Evolutionary conservation across 148 eudicot genomes (phyloP).

Genomic region (Rhododendron vialii): DNA sequence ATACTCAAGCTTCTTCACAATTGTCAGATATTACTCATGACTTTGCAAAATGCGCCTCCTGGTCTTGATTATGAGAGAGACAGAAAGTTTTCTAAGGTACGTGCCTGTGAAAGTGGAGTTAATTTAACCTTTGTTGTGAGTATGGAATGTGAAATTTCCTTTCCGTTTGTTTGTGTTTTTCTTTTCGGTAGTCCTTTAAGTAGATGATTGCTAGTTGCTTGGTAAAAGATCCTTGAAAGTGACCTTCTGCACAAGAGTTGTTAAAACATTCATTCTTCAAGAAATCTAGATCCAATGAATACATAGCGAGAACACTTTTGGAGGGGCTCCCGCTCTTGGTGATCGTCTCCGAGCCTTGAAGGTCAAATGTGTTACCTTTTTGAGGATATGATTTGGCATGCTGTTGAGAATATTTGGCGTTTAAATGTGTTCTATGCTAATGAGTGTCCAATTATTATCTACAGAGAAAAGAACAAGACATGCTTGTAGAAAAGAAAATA

Average conservation of each 20-base stretch:
- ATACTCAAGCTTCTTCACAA: constrained; percentile 1
- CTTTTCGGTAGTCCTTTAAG: constrained; percentile 62
- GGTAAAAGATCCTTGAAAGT: constrained; percentile 90
- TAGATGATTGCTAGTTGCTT: constrained; percentile 98
- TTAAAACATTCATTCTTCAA: constrained; percentile 85
- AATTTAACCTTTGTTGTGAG: not conserved
- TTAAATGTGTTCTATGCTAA: not conserved
- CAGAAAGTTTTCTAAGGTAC: constrained; percentile 83
- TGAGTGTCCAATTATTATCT: not conserved
- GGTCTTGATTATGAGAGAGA: constrained; percentile 89
- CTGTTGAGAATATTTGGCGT: not conserved
- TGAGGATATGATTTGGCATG: not conserved
- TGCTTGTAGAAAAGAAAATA: constrained; percentile 97
- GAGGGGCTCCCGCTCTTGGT: constrained; percentile 87
- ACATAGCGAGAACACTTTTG: constrained; percentile 55
- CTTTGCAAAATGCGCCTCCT: constrained; percentile 96
- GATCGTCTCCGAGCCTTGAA: constrained; percentile 70
- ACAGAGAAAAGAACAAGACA: constrained; percentile 88
- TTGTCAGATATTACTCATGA: constrained; percentile 84
- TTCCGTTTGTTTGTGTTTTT: constrained; percentile 3
- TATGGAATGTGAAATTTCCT: not conserved
- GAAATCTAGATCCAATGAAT: constrained; percentile 84
- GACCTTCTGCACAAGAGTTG: constrained; percentile 80
- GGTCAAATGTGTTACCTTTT: constrained; percentile 31
- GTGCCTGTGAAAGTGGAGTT: not conserved